These are phyloP conservation scores for Stephanodiscus triporus DNA, from an alignment of 108 stramenopile species.

Conservation along the genomic window DNA sequence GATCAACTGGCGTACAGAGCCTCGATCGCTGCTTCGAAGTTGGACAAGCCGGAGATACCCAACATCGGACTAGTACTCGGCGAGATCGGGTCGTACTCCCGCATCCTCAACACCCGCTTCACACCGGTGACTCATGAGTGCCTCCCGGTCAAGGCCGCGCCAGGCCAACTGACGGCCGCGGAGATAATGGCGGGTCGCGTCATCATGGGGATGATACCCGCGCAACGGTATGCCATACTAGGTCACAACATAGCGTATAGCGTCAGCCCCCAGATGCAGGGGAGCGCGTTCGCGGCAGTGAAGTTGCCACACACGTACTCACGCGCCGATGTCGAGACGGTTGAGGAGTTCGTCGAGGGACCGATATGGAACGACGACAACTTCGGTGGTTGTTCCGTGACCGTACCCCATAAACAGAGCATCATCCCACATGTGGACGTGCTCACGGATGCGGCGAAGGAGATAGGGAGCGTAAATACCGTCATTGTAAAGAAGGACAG, in stretches of 20 bases:
- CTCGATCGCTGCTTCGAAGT: constrained; percentile 54
- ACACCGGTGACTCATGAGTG: constrained; percentile 95
- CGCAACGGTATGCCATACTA: constrained; percentile 86
- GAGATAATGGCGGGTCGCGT: constrained; percentile 90
- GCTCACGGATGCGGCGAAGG: constrained; percentile 88
- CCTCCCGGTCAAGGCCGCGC: constrained; percentile 92
- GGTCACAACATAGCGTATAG: constrained; percentile 94
- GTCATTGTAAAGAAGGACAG: constrained; percentile 72
- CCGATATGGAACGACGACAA: constrained; percentile 75
- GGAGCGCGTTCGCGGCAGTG: constrained; percentile 85
- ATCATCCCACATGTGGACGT: constrained; percentile 92
- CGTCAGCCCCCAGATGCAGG: constrained; percentile 97
- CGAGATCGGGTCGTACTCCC: constrained; percentile 81
- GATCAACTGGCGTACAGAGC: constrained; percentile 85
- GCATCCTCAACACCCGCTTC: constrained; percentile 92
- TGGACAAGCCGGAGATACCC: constrained; percentile 81
- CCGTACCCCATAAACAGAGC: constrained; percentile 98
- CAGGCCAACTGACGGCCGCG: constrained; percentile 94
- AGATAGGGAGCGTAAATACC: constrained; percentile 99
- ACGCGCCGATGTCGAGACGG: constrained; percentile 77
- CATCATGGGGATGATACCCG: constrained; percentile 74
- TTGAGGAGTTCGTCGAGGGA: constrained; percentile 85
- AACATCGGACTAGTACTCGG: constrained; percentile 90
- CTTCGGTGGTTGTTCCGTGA: constrained; percentile 95
- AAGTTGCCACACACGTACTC: constrained; percentile 88